Conservation (phyloP, 371 early-diverging fungal genomes). For the Syncephalastrum monosporum region DNA sequence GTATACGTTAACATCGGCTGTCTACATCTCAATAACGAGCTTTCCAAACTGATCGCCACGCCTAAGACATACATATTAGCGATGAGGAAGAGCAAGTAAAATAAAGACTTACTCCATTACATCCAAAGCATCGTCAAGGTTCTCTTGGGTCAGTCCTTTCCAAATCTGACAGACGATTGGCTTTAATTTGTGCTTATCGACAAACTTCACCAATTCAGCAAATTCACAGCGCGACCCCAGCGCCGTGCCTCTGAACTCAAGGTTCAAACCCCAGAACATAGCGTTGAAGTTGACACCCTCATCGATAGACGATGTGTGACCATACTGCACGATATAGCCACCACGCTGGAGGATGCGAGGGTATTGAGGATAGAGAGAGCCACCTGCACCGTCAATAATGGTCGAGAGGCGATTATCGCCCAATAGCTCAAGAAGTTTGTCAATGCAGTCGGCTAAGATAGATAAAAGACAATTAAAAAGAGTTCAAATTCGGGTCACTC, state of each 20-base stretch:
- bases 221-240: conserved; percentile 70
- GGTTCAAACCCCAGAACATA: conserved; percentile 48
- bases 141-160: conserved; percentile 45
- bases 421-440: conserved; percentile 43
- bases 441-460: conserved; percentile 43
- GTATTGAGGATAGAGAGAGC: conserved; percentile 44
- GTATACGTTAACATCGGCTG: no score
- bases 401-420: conserved; percentile 44
- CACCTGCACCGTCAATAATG: conserved; percentile 74
- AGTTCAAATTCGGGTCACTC: no score
- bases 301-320: no score
- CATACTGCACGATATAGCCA: no score
- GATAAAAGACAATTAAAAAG: neutral
- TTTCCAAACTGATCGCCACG: conserved; percentile 6
- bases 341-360: conserved; percentile 8
- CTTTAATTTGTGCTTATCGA: conserved; percentile 50
- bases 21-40: conserved; percentile 7
- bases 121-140: conserved; percentile 26
- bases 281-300: conserved; percentile 43
- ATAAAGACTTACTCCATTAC: conserved; percentile 35
- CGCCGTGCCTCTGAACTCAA: conserved; percentile 58
- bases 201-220: conserved; percentile 61
- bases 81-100: neutral
- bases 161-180: conserved; percentile 62
- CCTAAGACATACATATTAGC: neutral